Evolutionary conservation across 441 rosid genomes (phyloP).

Genomic region (Viola pubescens): DNA sequence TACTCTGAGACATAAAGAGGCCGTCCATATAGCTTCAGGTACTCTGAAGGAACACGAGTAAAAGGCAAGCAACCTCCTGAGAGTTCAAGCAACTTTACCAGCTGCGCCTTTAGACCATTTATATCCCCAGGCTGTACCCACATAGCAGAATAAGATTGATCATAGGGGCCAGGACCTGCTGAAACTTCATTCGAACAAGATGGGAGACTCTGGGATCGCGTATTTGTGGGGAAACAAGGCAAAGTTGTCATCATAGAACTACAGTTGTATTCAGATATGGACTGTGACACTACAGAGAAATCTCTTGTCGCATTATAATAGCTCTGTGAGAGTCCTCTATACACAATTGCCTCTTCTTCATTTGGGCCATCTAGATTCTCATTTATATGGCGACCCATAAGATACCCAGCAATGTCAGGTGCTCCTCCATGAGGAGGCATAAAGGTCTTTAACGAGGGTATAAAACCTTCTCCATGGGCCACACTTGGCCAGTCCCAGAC

Average conservation of each 20-base stretch:
- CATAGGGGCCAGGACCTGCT: constrained; percentile 33
- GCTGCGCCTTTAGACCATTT: constrained; percentile 66
- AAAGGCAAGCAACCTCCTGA: constrained; percentile 81
- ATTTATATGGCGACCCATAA: constrained; percentile 41
- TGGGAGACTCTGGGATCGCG: constrained; percentile 55
- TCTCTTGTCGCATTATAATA: constrained; percentile 51
- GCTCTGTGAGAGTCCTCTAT: constrained; percentile 52
- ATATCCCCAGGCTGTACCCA: constrained; percentile 95
- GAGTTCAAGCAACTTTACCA: constrained; percentile 72
- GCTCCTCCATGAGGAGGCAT: constrained; percentile 37
- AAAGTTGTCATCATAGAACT: constrained; percentile 22
- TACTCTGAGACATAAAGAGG: constrained; percentile 75
- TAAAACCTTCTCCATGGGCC: constrained; percentile 95
- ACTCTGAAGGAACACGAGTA: constrained; percentile 63
- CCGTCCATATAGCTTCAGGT: constrained; percentile 67
- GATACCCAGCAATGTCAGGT: constrained; percentile 35
- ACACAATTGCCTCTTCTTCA: constrained; percentile 75
- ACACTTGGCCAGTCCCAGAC: constrained; percentile 99
- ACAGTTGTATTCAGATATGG: constrained; percentile 39
- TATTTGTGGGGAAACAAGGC: constrained; percentile 33
- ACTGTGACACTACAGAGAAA: constrained; percentile 44
- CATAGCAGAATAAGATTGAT: constrained; percentile 52
- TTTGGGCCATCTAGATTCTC: constrained; percentile 39
- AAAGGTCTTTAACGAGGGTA: constrained; percentile 37
- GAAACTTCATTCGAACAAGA: constrained; percentile 43